These are phyloP conservation scores for Acidomyces sp. DNA, from an alignment of 495 filamentous ascomycete species.

Conservation along the genomic window DNA sequence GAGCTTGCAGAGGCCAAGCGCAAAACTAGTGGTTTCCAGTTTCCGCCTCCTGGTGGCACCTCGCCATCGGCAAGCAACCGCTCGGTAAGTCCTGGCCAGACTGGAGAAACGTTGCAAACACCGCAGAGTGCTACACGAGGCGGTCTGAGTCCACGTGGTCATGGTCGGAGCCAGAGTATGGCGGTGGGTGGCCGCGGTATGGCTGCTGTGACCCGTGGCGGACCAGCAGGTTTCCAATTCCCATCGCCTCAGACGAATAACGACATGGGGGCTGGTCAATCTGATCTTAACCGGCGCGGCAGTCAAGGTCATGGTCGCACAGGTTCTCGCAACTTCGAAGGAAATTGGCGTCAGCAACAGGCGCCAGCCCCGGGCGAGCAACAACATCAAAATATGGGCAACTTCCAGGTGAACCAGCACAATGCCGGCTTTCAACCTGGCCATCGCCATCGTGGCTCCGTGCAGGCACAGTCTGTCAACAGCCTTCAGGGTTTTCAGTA, in stretches of 20 bases:
- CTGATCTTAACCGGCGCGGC: slow-evolving; percentile 59
- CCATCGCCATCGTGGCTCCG: slow-evolving; percentile 71
- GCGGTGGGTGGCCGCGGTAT: slow-evolving; percentile 46
- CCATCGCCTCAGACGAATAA: slow-evolving; percentile 41
- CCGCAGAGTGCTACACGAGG: slow-evolving; percentile 30
- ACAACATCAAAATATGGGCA: slow-evolving; percentile 39
- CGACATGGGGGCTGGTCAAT: slow-evolving; percentile 38
- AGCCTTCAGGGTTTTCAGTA: slow-evolving; percentile 84
- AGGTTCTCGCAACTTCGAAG: slow-evolving; percentile 84
- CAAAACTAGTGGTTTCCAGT: slow-evolving; percentile 87
- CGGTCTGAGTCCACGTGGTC: slow-evolving; percentile 40
- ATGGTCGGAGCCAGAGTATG: slow-evolving; percentile 60
- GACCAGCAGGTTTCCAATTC: slow-evolving; percentile 54
- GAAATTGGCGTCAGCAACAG: slow-evolving; percentile 88
- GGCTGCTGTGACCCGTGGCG: slow-evolving; percentile 42
- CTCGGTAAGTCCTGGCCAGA: slow-evolving; percentile 32
- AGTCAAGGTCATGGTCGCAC: slow-evolving; percentile 66
- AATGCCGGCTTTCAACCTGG: slow-evolving; percentile 67
- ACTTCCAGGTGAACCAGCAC: slow-evolving; percentile 49
- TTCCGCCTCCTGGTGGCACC: slow-evolving; percentile 60
- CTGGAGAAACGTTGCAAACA: slow-evolving; percentile 1
- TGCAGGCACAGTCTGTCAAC: slow-evolving; percentile 68
- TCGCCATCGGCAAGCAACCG: slow-evolving; percentile 33
- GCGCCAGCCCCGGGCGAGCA: slow-evolving; percentile 29
- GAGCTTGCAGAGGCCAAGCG: slow-evolving; percentile 94